Evolutionary conservation across 2,329 filamentous ascomycete species (phyloP).

Genomic region (Epichloe glyceriae): DNA sequence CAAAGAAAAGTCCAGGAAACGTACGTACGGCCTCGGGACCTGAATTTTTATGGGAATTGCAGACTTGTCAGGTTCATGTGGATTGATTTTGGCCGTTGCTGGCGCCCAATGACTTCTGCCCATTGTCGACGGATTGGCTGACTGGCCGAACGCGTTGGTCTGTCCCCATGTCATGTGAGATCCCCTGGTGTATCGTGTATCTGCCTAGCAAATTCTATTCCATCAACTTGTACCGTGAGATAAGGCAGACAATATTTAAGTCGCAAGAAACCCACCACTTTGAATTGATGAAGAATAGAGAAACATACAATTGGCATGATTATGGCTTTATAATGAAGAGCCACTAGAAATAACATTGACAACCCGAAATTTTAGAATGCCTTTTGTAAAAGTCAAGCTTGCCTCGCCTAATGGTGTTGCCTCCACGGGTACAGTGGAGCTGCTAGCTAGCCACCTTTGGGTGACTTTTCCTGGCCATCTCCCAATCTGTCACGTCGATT

Average conservation of each 20-base stretch:
- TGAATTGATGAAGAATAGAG: not conserved
- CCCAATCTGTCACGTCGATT: conserved; percentile 9
- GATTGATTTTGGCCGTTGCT: not conserved
- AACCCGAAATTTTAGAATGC: too few relatives aligned
- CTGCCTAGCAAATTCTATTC: conserved; percentile 2
- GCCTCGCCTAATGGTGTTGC: conserved; percentile 1
- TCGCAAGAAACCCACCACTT: not conserved
- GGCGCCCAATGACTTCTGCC: not conserved
- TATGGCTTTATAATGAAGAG: not conserved
- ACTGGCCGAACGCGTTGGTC: not conserved
- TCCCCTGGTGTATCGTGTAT: conserved; percentile 6
- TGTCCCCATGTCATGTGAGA: conserved; percentile 10
- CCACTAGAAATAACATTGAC: not conserved
- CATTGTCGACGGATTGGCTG: not conserved
- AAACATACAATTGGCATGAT: not conserved
- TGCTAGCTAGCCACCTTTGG: conserved; percentile 9
- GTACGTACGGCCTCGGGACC: too few relatives aligned
- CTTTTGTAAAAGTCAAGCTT: not conserved
- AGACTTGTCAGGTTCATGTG: not conserved
- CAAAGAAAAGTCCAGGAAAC: not conserved
- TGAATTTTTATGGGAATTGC: too few relatives aligned
- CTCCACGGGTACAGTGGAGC: not conserved
- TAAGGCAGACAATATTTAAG: not conserved
- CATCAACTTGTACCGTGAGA: not conserved
- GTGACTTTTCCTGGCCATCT: conserved; percentile 10